phyloP scores from a whole-genome alignment of 2,329 filamentous ascomycete species.

The Colletotrichum scovillei region DNA sequence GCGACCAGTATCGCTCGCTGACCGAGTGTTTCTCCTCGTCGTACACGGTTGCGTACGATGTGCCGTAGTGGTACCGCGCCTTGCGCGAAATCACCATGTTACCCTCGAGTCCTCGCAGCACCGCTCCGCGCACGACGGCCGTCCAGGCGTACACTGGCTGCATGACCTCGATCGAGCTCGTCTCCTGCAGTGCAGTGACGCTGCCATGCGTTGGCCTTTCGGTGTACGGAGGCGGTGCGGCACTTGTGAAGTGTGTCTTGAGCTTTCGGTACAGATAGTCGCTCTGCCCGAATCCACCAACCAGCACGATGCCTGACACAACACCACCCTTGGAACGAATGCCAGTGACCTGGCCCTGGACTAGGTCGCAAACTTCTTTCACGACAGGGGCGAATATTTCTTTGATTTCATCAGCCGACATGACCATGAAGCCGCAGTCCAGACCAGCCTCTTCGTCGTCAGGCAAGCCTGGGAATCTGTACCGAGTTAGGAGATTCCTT shows the following conservation, averaged over 20 bases:
- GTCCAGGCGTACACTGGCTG: slow-evolving; percentile 87
- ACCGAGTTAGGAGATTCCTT: neutral
- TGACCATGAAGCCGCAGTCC: slow-evolving; percentile 80
- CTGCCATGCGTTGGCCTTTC: slow-evolving; percentile 76
- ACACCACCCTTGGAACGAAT: slow-evolving; percentile 71
- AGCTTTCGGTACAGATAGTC: slow-evolving; percentile 80
- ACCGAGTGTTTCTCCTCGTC: slow-evolving; percentile 80
- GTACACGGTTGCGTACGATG: slow-evolving; percentile 83
- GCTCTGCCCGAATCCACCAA: slow-evolving; percentile 85
- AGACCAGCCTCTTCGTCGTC: slow-evolving; percentile 81
- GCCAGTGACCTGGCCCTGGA: slow-evolving; percentile 73
- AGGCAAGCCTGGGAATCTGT: slow-evolving; percentile 76
- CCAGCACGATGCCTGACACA: slow-evolving; percentile 81
- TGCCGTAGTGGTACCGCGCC: slow-evolving; percentile 82
- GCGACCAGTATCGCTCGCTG: slow-evolving; percentile 81
- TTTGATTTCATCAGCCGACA: slow-evolving; percentile 76
- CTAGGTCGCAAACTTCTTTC: slow-evolving; percentile 75
- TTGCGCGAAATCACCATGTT: slow-evolving; percentile 83
- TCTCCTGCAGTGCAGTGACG: slow-evolving; percentile 56
- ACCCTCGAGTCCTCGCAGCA: slow-evolving; percentile 79
- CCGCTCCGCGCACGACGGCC: slow-evolving; percentile 81
- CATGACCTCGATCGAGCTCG: slow-evolving; percentile 79
- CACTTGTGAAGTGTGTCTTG: slow-evolving; percentile 74
- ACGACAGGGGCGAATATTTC: slow-evolving; percentile 82
- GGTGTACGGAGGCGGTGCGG: slow-evolving; percentile 71